Base-by-base conservation (phyloP, 495 filamentous ascomycete species). In the Lentithecium fluviatile region DNA sequence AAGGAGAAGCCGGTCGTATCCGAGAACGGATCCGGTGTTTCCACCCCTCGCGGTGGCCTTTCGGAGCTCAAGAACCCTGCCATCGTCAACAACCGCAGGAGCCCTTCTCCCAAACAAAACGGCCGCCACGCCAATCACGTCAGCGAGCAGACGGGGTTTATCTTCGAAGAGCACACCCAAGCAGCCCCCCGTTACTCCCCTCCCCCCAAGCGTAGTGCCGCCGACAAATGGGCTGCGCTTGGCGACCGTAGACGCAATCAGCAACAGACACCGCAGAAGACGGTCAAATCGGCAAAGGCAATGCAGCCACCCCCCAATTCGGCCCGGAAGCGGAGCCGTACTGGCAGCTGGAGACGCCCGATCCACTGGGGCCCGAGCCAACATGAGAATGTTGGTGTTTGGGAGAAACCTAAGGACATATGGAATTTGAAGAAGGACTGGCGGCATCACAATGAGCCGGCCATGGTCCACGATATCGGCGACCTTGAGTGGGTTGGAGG, bases 401-500 rank as follows among this genome's bases (percentile, higher is more conserved):
- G 67, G 64, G 69, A 66, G 61, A 59, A 60, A 43, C 60, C 58
- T 49, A 64, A 71, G 55, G 62, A 69, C 38, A 57, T 51, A 11
- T 70, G 67, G 70, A 71, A 74, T 69, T 69, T 76, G 61, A 76
- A 80, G 62, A 79, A 79, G 66, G 84, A 86, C 60, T 90, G 88
- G 88, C 88, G 88, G 64, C 64, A 71, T 2, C 77, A 78, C 45
- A 32, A 32, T 10, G 29, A 32, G 10, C 65, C 69, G 45, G 42
- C 60, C 42, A 50, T 29, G 46, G 13, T 52, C 42, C 25, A 56
- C 11, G 56, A 85, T 70, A 82, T 88, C 70, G 85, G 85, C 68
- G 89, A 91, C 71, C 74, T 88, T 71, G 90, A 92, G 80, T 91
- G 91, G 81, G 89, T 95, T 82, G 91, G 90, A 77, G 89, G 85